Evolutionary conservation across 164 flowering plant species (phyloP), one percentile per base, ranked within the genome.

Genomic region (Euptelea pleiosperma): DNA sequence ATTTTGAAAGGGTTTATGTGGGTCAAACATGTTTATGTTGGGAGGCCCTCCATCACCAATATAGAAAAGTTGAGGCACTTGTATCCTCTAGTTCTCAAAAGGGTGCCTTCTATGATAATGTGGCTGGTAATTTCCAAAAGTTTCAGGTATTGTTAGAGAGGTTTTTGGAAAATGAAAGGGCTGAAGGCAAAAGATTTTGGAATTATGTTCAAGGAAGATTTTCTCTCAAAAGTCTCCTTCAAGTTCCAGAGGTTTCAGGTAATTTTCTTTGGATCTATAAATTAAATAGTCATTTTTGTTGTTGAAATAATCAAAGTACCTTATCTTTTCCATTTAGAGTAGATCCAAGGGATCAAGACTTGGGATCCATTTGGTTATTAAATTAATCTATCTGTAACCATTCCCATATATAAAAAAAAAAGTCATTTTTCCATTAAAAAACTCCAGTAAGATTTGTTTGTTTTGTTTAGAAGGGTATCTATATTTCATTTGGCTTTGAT

Each of bases 11-110:
- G 65, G 74, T 74, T 34, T 80, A 80, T 69, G 85, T 82, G 39
- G 87, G 80, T 21, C 84, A 85, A 58, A 48, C 73, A 50, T 85
- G 85, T 71, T 60, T 82, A 58, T 68, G 80, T 35, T 85, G 86
- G 87, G 87, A 80, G 45, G 86, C 87, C 11, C 82, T 84, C 31
- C 68, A 77, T 51, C 73, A 80, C 26, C 85, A 75, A 43, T 82
- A 82, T 55, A 45, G 42, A 44, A 80, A 69, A 59, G 77, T 85
- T 46, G 74, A 80, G 58, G 70, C 65, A 14, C 62, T 75, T 49
- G 36, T 57, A n/a, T 8, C 18, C 22, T 45, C 77, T 12, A 33
- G 47, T 46, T 40, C 57, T 33, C 43, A 45, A 30, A 61, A 53
- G 31, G 64, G 68, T 6, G 35, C 56, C 11, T 68, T 73, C 21